Percentiles rank a stretch among this genome's conserved stretches.
These are phyloP conservation scores for Penicillium alfredii DNA, from an alignment of 495 filamentous ascomycete species.

Conservation along the genomic window DNA sequence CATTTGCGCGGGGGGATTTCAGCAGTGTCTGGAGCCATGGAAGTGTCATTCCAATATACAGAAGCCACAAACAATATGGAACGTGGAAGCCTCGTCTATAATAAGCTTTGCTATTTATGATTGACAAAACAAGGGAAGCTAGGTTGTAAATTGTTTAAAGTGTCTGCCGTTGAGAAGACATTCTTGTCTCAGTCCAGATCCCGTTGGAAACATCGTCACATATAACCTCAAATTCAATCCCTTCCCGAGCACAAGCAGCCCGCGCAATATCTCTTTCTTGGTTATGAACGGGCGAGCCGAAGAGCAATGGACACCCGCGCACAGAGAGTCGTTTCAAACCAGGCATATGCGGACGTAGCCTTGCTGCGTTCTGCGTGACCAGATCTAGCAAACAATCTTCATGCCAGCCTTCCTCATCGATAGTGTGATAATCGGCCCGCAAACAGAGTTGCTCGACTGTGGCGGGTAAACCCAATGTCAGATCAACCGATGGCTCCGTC, in stretches of 20 bases:
- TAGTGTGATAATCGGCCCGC: conserved; percentile 1
- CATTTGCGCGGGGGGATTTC: too few relatives aligned
- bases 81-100: too few relatives aligned
- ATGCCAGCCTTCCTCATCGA: conserved; percentile 1
- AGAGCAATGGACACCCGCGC: conserved; percentile 1
- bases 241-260: conserved; percentile 7
- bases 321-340: background rate
- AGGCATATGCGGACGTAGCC: conserved; percentile 1
- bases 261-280: conserved; percentile 2
- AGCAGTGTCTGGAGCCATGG: too few relatives aligned
- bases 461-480: conserved; percentile 1
- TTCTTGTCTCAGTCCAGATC: conserved; percentile 7
- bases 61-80: too few relatives aligned
- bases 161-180: too few relatives aligned
- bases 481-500: conserved; percentile 4
- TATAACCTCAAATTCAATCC: conserved; percentile 5
- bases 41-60: too few relatives aligned
- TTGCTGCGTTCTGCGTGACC: conserved; percentile 3
- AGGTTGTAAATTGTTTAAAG: too few relatives aligned
- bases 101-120: too few relatives aligned
- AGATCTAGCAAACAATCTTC: background rate
- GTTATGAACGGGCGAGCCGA: too few relatives aligned
- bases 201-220: conserved; percentile 7
- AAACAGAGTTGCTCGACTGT: conserved; percentile 5
- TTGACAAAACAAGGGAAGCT: too few relatives aligned